phyloP scores from a whole-genome alignment of 2,329 filamentous ascomycete genomes.

The Botrytis hyacinthi region DNA sequence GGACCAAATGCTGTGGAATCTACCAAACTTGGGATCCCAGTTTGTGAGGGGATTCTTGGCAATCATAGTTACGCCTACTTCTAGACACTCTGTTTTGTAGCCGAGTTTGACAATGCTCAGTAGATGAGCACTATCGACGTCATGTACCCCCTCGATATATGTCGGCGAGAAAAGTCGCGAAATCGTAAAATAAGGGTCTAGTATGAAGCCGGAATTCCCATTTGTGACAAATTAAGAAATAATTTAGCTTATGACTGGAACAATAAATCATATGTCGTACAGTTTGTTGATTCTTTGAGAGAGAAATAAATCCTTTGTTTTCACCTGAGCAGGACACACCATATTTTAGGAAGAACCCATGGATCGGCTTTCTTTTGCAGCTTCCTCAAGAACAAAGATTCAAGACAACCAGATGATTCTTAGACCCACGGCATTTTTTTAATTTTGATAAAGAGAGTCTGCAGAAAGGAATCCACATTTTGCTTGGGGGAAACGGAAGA shows the following conservation, averaged over 20 bases:
- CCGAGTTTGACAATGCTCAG: not conserved
- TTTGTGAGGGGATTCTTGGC: not conserved
- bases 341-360: no score
- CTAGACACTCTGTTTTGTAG: not conserved
- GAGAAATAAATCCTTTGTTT: not conserved
- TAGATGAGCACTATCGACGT: not conserved
- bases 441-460: not conserved
- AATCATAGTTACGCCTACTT: not conserved
- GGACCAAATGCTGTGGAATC: conserved; percentile 12
- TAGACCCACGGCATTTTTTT: not conserved
- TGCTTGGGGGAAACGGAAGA: not conserved
- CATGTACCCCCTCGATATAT: not conserved
- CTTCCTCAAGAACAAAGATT: not conserved
- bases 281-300: not conserved
- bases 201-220: not conserved
- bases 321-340: not conserved
- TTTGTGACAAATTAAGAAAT: not conserved
- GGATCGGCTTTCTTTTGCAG: not conserved
- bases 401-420: not conserved
- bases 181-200: not conserved
- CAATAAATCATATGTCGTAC: not conserved
- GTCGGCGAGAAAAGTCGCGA: no score
- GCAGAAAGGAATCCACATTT: not conserved
- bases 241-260: not conserved
- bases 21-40: conserved; percentile 1